Base-by-base conservation (phyloP, 1,284 basidiomycete species). In the Ustilago cynodontis region DNA sequence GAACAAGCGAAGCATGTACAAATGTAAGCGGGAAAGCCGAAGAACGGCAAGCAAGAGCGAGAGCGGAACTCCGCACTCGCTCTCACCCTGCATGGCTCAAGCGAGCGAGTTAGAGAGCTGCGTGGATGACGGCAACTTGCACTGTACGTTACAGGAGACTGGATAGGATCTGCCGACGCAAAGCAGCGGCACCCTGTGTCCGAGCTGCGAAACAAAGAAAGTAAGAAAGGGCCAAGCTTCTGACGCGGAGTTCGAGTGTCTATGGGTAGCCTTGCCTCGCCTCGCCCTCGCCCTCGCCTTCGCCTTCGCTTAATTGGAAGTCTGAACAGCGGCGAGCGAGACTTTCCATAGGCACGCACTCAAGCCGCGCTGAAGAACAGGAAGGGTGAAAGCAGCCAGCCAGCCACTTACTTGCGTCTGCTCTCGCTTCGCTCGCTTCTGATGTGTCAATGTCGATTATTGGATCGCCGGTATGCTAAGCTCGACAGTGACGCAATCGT, bases 261-360 rank as follows among this genome's bases (percentile, higher is more conserved):
- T 52, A 16, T 33, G 50, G 24, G 47, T 26, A 49, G 47, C 47
- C 26, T 43, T 43, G 41, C 47, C 24, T 49, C 47, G 47, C 47
- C 26, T n/a, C n/a, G n/a, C n/a, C n/a, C n/a, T n/a, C n/a, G n/a
- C n/a, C n/a, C n/a, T n/a, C n/a, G n/a, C n/a, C n/a, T n/a, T n/a
- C n/a, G n/a, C n/a, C n/a, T n/a, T n/a, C n/a, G n/a, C n/a, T n/a
- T 47, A 20, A 26, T 10, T 47, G n/a, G 43, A 49, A 53, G 31
- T 33, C 11, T 6, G 31, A 33, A 33, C 31, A 33, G 11, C 5
- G n/a, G n/a, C 5, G 31, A 33, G 11, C 31, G 31, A 33, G 31
- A 33, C 6, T 33, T 11, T 33, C 6, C 31, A 11, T 33, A 33
- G 5, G 31, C 6, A 5, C 31, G 11, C 31, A 33, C 31, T 33